phyloP scores from a whole-genome alignment of 73 alveolate species.

The Urostyla sp. region DNA sequence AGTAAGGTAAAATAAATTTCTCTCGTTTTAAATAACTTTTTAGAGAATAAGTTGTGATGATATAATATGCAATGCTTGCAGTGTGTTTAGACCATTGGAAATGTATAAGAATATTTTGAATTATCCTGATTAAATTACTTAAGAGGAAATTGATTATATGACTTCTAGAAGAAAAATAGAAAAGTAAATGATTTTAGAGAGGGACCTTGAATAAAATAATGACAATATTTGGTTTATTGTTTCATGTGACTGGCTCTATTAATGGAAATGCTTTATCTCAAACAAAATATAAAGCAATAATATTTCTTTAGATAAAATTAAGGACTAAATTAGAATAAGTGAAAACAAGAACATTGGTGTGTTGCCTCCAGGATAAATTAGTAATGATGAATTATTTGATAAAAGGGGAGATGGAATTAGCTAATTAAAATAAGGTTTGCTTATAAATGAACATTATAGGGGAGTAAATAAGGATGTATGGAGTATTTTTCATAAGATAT shows the following conservation, averaged over 20 bases:
- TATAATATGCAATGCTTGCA: conserved; percentile 21
- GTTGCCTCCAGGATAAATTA: conserved; percentile 50
- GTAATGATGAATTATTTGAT: conserved; percentile 11
- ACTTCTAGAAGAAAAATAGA: conserved; percentile 31
- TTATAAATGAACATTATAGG: conserved; percentile 17
- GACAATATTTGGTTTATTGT: conserved; percentile 42
- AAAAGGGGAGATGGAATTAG: not conserved
- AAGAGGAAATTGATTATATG: conserved; percentile 2
- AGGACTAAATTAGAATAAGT: not conserved
- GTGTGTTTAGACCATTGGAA: conserved; percentile 39
- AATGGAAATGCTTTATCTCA: conserved; percentile 47
- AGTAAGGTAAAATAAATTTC: not conserved
- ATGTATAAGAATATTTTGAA: conserved; percentile 35
- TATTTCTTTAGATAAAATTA: not conserved
- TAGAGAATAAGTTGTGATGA: not conserved
- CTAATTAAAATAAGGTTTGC: not conserved
- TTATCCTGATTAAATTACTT: conserved; percentile 18
- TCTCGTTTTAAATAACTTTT: not conserved
- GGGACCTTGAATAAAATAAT: conserved; percentile 5
- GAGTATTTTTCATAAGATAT: conserved; percentile 42
- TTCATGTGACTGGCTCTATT: conserved; percentile 47
- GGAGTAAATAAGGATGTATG: conserved; percentile 55
- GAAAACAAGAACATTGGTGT: conserved; percentile 39
- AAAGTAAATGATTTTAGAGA: conserved; percentile 40
- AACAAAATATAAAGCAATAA: not conserved